Base-by-base conservation (phyloP, 1,139 yeast genomes). In the Taphrina deformans region DNA sequence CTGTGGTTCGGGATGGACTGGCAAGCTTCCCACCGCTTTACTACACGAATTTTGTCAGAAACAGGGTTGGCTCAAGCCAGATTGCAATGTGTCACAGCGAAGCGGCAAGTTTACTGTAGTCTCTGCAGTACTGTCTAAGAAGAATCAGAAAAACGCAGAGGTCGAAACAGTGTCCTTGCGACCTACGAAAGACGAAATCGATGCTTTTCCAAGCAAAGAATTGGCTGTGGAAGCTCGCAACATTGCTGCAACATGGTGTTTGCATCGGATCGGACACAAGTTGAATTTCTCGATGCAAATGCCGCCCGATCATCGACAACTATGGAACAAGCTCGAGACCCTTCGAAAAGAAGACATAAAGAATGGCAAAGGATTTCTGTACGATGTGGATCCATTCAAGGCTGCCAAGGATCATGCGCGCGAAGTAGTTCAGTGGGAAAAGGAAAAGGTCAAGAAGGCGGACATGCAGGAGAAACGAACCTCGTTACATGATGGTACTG, bases 211-310 rank as follows among this genome's bases (percentile, higher is more conserved):
- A n/a, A 86, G 90, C 0, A 89, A 87, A 71, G 87, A 83, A 62
- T 89, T 97, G 0, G 83, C 96, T 7, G 79, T 90, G 48, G 98
- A 92, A 71, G 97, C 98, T 1, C 81, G 97, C 61, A 96, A 92
- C 74, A 82, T 83, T 73, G 90, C 92, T 0, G 97, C 99, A 0
- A 92, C 97, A 0, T 89, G 87, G 72, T 92, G 93, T 0, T 75
- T 93, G 68, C 92, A 85, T 73, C 79, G 97, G 33, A 81, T 93
- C 16, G 89, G 85, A 68, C 85, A 86, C 70, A 90, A 91, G 70
- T 41, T 51, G n/a, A 59, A 52, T 16, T 59, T 51, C 18, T 91
- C 89, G 73, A 76, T 92, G 77, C 89, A 88, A 70, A 79, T 93
- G 26, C 98, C 98, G 0, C 84, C 87, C 3, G 85, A 87, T 33